Conservation (phyloP, 306 rosid species). For the Chamaecrista fasciculata region DNA sequence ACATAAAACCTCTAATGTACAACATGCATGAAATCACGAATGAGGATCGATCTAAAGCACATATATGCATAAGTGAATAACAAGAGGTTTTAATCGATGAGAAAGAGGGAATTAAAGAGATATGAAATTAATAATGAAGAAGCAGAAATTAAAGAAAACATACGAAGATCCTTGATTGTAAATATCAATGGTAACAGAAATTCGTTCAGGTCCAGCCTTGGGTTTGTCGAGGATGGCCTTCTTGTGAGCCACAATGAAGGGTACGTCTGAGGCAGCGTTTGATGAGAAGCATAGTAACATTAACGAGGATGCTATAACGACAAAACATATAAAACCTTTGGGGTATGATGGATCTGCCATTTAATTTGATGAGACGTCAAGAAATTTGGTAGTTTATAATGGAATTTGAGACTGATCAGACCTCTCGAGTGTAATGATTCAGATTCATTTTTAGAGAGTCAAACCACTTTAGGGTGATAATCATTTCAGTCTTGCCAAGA, state of each 20-base stretch:
- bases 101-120: slow-evolving; percentile 11
- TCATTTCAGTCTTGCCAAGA: too few species aligned
- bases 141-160: slow-evolving; percentile 1
- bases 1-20: slow-evolving; percentile 3
- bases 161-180: slow-evolving; percentile 97
- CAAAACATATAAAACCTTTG: slow-evolving; percentile 30
- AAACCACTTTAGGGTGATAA: too few species aligned
- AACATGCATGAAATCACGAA: slow-evolving; percentile 35
- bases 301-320: slow-evolving; percentile 42
- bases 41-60: slow-evolving; percentile 42
- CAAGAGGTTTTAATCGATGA: not conserved
- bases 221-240: slow-evolving; percentile 84
- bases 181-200: slow-evolving; percentile 83
- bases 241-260: slow-evolving; percentile 93
- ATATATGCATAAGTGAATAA: not conserved
- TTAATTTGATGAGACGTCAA: slow-evolving; percentile 18
- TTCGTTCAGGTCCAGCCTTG: slow-evolving; percentile 84
- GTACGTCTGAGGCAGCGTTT: slow-evolving; percentile 72
- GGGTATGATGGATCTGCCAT: slow-evolving; percentile 63
- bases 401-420: too few species aligned
- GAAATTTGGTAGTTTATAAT: too few species aligned
- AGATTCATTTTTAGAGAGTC: too few species aligned
- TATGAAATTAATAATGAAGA: slow-evolving; percentile 10
- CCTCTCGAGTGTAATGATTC: too few species aligned
- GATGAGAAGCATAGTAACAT: slow-evolving; percentile 40